Conservation (phyloP, 78 protist genomes). For the Bigelowiella natans region DNA sequence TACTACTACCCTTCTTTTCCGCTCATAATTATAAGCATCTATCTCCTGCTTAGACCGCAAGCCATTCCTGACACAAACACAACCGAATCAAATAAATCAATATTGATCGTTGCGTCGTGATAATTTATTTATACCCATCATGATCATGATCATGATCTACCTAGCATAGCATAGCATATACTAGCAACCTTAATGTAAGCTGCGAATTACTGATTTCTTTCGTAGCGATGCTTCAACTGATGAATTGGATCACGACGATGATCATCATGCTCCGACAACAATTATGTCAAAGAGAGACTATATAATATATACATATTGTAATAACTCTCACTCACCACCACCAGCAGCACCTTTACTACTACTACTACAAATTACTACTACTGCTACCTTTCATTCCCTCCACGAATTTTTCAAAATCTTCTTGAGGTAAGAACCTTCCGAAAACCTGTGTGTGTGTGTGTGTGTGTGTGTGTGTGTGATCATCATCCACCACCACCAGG, state of each 20-base stretch:
- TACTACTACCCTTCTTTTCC: not conserved
- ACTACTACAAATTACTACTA: not conserved
- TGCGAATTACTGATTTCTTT: no score
- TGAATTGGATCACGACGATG: no score
- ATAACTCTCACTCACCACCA: no score
- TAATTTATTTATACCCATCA: no score
- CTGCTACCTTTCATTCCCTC: not conserved
- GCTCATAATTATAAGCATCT: not conserved
- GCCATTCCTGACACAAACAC: not conserved
- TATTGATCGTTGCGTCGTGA: no score
- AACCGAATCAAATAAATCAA: no score
- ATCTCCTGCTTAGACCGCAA: not conserved
- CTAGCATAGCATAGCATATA: not conserved
- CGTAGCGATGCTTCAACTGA: no score
- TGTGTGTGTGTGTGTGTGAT: not conserved
- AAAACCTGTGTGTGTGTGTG: not conserved
- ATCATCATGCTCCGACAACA: no score
- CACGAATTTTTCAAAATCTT: not conserved
- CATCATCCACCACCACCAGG: no score
- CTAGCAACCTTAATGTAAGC: no score
- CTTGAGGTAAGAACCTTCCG: not conserved
- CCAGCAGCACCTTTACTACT: not conserved
- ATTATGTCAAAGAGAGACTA: no score
- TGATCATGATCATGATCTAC: no score
- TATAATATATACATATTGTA: not conserved